Percentiles rank a stretch among this genome's conserved stretches.
These are phyloP conservation scores for Citrullus colocynthis DNA, from an alignment of 306 rosid species.

Conservation along the genomic window DNA sequence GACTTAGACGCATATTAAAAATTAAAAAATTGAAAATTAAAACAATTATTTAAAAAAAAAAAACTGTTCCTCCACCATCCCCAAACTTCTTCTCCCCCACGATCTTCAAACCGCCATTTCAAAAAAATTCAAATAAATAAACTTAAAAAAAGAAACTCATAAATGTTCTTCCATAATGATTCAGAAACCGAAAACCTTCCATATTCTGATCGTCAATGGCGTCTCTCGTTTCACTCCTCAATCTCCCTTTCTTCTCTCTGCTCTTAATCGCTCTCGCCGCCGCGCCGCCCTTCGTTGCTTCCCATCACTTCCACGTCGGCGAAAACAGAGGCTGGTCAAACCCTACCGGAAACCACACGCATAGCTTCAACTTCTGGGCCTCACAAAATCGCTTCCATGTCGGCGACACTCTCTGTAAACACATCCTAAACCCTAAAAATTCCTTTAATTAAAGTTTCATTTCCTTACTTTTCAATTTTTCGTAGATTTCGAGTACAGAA, in stretches of 20 bases:
- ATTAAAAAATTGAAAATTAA: no score
- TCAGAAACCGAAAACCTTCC: background rate
- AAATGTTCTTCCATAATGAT: background rate
- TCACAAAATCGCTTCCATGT: background rate
- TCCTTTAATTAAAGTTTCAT: background rate
- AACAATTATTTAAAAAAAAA: no score
- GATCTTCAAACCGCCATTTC: background rate
- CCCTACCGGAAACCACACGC: background rate
- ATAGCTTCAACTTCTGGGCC: background rate
- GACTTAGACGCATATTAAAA: no score
- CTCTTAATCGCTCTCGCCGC: background rate
- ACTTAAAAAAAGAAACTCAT: no score
- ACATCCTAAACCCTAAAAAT: background rate
- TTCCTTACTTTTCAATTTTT: background rate
- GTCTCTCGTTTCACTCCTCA: background rate
- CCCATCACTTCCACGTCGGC: conserved; percentile 10
- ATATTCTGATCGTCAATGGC: background rate
- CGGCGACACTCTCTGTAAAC: background rate
- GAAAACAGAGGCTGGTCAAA: background rate
- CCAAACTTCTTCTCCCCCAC: background rate
- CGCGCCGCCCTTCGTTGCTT: background rate
- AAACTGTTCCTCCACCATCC: background rate
- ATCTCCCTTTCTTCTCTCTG: background rate
- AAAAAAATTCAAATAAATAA: background rate
- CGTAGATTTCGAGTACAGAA: conserved; percentile 7